These are phyloP conservation scores for Naganishia sp. DNA, from an alignment of 1,284 basidiomycete species.

Conservation along the genomic window DNA sequence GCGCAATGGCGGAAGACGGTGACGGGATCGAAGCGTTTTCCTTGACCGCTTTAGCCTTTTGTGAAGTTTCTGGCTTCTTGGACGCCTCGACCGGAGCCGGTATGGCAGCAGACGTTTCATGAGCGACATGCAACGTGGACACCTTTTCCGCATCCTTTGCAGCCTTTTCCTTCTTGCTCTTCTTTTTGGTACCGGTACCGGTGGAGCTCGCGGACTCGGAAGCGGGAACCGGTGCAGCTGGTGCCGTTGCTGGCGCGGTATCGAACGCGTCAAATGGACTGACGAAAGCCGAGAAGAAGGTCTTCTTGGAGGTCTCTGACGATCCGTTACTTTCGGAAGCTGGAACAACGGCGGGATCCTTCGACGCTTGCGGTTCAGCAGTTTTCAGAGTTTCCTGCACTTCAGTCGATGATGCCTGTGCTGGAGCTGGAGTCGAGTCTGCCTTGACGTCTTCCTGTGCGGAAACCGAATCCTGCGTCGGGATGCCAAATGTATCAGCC, in stretches of 20 bases:
- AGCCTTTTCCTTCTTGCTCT: conserved; percentile 25
- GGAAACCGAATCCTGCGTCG: not conserved
- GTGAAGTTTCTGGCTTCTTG: not conserved
- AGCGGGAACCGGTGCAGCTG: not conserved
- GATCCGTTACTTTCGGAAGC: not conserved
- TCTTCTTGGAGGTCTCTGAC: not conserved
- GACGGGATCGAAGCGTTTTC: not conserved
- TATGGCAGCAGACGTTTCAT: not conserved
- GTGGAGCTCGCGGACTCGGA: not conserved
- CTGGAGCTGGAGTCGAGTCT: not conserved
- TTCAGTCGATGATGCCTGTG: not conserved
- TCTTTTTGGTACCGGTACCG: conserved; percentile 5
- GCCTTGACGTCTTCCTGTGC: not conserved
- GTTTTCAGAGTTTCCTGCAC: not conserved
- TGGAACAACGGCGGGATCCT: not conserved
- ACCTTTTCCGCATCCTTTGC: not conserved
- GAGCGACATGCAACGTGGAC: not conserved
- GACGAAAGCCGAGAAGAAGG: conserved; percentile 26
- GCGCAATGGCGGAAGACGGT: not conserved
- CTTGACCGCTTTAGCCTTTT: not conserved
- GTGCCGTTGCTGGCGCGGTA: too few species aligned
- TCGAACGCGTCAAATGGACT: conserved; percentile 34
- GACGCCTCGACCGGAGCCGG: not conserved
- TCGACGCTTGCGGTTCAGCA: not conserved
- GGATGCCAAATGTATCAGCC: conserved; percentile 15